These are phyloP conservation scores for Xylariales sp. DNA, from an alignment of 2,329 filamentous ascomycete species.

Conservation along the genomic window DNA sequence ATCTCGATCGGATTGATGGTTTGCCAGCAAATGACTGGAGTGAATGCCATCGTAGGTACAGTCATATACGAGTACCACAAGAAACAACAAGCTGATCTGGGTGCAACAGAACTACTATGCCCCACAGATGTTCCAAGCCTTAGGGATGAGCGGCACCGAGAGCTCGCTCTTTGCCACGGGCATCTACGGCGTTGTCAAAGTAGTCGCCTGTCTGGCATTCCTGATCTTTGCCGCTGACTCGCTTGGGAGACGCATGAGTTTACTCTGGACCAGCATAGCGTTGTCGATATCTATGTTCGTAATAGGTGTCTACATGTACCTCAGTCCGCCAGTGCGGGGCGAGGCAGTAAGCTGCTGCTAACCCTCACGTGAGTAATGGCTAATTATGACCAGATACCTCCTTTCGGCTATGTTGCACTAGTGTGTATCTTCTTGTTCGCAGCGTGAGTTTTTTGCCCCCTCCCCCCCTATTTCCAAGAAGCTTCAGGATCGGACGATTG, in stretches of 20 bases:
- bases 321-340: slow-evolving; percentile 51
- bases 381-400: slow-evolving; percentile 40
- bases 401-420: slow-evolving; percentile 65
- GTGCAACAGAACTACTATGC: slow-evolving; percentile 59
- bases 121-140: slow-evolving; percentile 62
- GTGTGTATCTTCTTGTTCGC: slow-evolving; percentile 71
- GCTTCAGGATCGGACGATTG: too few relatives aligned
- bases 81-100: too few relatives aligned
- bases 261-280: slow-evolving; percentile 61
- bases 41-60: slow-evolving; percentile 28
- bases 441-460: slow-evolving; percentile 30
- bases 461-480: too few relatives aligned
- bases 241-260: slow-evolving; percentile 56
- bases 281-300: slow-evolving; percentile 63
- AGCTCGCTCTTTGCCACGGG: slow-evolving; percentile 67
- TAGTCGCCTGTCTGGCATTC: slow-evolving; percentile 58
- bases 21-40: slow-evolving; percentile 48
- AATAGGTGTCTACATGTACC: slow-evolving; percentile 65
- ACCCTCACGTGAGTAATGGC: not conserved
- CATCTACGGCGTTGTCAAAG: slow-evolving; percentile 69
- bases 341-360: slow-evolving; percentile 30
- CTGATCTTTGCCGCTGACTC: slow-evolving; percentile 65
- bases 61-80: too few relatives aligned
- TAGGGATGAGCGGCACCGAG: slow-evolving; percentile 54
- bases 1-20: slow-evolving; percentile 46